Evolutionary conservation across 202 grass and related monocot genomes (phyloP).

Genomic region (Cymbopogon flexuosus): DNA sequence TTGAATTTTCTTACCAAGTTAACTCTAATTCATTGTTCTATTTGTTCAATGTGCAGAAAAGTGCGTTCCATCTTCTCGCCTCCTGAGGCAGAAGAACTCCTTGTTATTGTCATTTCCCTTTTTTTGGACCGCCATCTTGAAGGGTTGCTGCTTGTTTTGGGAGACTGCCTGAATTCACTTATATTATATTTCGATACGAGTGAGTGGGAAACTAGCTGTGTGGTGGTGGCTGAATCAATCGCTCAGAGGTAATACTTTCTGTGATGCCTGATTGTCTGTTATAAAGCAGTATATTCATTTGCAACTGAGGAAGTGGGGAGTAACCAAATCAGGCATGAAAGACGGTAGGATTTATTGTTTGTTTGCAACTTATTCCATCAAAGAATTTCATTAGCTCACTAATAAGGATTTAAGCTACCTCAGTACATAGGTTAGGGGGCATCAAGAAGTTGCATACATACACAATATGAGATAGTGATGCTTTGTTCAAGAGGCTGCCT

Average conservation of each 20-base stretch:
- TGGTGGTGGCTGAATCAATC: slow-evolving; percentile 55
- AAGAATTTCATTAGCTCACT: neutral
- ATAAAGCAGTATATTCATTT: slow-evolving; percentile 14
- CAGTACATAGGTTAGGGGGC: neutral
- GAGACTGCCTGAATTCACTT: slow-evolving; percentile 60
- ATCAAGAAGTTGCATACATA: neutral
- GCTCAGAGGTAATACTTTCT: slow-evolving; percentile 48
- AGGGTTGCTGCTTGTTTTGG: slow-evolving; percentile 53
- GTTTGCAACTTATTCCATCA: neutral
- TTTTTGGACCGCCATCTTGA: slow-evolving; percentile 70
- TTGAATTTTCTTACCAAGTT: neutral
- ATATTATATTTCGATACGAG: slow-evolving; percentile 47
- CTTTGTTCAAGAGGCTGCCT: neutral
- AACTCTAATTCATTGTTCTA: neutral
- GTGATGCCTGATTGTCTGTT: neutral
- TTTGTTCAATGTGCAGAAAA: slow-evolving; percentile 55
- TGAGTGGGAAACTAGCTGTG: slow-evolving; percentile 69
- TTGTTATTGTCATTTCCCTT: slow-evolving; percentile 59
- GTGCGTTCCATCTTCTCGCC: slow-evolving; percentile 48
- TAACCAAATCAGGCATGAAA: slow-evolving; percentile 8
- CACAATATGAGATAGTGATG: slow-evolving; percentile 5
- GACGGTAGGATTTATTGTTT: neutral
- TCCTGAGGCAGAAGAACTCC: slow-evolving; percentile 68
- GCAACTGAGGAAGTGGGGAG: neutral
- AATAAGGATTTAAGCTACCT: slow-evolving; percentile 8